Conservation (phyloP, 306 rosid genomes). For the Gastrolobium villosum region DNA sequence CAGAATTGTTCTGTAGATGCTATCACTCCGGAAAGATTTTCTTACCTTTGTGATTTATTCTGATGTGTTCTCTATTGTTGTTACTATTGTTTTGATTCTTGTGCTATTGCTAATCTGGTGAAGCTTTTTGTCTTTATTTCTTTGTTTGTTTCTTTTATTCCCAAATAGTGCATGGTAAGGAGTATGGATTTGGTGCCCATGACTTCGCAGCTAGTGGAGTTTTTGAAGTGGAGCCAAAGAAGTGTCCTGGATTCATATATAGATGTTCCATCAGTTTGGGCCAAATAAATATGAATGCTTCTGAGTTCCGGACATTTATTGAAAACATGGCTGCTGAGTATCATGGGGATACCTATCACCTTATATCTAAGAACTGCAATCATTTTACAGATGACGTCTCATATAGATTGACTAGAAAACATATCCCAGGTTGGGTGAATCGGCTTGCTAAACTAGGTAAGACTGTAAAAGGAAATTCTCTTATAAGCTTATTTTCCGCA, state of each 20-base stretch:
- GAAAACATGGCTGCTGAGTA: conserved; percentile 84
- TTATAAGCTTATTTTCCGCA: conserved; percentile 26
- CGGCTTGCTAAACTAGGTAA: conserved; percentile 96
- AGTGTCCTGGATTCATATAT: conserved; percentile 88
- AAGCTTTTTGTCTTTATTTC: background rate
- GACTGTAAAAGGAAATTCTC: conserved; percentile 25
- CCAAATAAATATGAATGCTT: conserved; percentile 55
- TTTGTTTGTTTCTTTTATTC: background rate
- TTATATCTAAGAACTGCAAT: conserved; percentile 94
- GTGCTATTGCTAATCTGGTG: conserved; percentile 33
- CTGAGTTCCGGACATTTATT: conserved; percentile 77
- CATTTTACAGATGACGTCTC: conserved; percentile 90
- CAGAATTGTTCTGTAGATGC: conserved; percentile 32
- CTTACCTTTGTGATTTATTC: conserved; percentile 27
- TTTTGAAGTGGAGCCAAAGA: conserved; percentile 93
- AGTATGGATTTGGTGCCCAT: conserved; percentile 97
- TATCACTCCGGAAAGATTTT: background rate
- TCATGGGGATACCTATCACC: conserved; percentile 97
- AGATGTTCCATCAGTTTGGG: conserved; percentile 84
- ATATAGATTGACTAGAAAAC: conserved; percentile 71
- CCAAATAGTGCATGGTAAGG: conserved; percentile 87
- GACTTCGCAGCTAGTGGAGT: conserved; percentile 94
- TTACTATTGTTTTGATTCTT: conserved; percentile 17
- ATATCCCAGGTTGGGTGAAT: conserved; percentile 95
- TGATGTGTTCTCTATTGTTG: conserved; percentile 9